A percentile compares a stretch with the other conserved stretches of the same genome.
phyloP scores from a whole-genome alignment of 352 stramenopile genomes.

The Thalassiosira mediterranea region DNA sequence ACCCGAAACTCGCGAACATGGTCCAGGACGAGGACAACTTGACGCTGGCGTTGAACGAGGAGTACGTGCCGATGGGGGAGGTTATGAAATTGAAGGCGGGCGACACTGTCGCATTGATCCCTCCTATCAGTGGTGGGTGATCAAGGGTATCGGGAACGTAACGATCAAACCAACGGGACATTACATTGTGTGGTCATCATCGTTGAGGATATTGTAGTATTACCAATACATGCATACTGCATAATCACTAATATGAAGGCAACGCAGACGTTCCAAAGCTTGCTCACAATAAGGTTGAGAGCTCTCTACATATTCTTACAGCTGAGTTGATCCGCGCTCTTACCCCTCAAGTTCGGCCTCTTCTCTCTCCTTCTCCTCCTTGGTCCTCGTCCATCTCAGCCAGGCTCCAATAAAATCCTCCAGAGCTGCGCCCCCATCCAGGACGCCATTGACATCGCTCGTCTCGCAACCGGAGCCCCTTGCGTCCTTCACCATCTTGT shows the following conservation, averaged over 20 bases:
- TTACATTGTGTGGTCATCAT: background rate
- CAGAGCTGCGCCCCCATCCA: conserved; percentile 87
- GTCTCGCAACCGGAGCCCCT: conserved; percentile 40
- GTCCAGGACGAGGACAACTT: conserved; percentile 78
- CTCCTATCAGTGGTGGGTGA: conserved; percentile 80
- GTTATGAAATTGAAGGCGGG: conserved; percentile 63
- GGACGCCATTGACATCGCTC: conserved; percentile 67
- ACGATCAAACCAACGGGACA: background rate
- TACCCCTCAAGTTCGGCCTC: no score
- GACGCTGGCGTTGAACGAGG: conserved; percentile 82
- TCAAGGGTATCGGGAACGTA: background rate
- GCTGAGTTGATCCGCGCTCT: no score
- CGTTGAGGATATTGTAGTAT: background rate
- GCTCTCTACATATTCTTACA: no score
- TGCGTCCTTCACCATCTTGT: conserved; percentile 98
- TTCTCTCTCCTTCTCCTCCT: conserved; percentile 51
- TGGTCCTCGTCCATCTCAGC: conserved; percentile 53
- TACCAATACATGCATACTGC: background rate
- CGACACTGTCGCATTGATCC: conserved; percentile 80
- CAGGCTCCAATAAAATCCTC: conserved; percentile 74
- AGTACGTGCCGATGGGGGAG: conserved; percentile 75
- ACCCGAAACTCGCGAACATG: conserved; percentile 64
- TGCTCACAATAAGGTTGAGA: no score
- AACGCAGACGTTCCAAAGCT: no score
- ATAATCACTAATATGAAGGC: no score